Evolutionary conservation across 805 yeast species (phyloP).

Genomic region (Saturnispora dispora): DNA sequence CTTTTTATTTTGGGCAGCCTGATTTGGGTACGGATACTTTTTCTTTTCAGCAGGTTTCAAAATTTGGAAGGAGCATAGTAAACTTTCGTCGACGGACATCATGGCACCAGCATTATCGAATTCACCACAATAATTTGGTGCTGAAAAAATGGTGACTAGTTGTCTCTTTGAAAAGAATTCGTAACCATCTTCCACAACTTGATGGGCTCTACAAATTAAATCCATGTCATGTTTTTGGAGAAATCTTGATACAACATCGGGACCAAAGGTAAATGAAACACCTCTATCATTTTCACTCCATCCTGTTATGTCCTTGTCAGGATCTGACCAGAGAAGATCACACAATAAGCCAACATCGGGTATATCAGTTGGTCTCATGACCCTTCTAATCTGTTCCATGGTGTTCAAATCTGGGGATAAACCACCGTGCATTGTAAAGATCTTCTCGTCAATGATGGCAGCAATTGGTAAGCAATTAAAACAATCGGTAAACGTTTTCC

Average conservation of each 20-base stretch:
- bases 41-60: constrained; percentile 97
- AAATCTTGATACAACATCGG: constrained; percentile 94
- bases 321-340: constrained; percentile 97
- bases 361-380: constrained; percentile 98
- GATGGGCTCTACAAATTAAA: constrained; percentile 96
- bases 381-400: constrained; percentile 98
- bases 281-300: constrained; percentile 99
- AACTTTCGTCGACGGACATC: constrained; percentile 97
- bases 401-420: constrained; percentile 93
- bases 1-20: constrained; percentile 4
- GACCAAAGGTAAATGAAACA: constrained; percentile 99
- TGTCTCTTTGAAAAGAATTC: constrained; percentile 95
- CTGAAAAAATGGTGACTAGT: constrained; percentile 88
- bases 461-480: constrained; percentile 98
- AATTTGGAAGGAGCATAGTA: constrained; percentile 92
- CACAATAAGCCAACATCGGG: constrained; percentile 96
- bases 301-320: constrained; percentile 95
- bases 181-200: constrained; percentile 98
- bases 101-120: constrained; percentile 99
- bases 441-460: constrained; percentile 95
- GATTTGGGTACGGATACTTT: constrained; percentile 34
- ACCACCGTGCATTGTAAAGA: constrained; percentile 99
- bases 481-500: constrained; percentile 98
- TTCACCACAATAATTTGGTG: constrained; percentile 98
- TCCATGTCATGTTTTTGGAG: constrained; percentile 97